A percentile compares a stretch with the other conserved stretches of the same genome.
phyloP scores from a whole-genome alignment of 2,329 filamentous ascomycete genomes.

The Bipolaris zeicola region DNA sequence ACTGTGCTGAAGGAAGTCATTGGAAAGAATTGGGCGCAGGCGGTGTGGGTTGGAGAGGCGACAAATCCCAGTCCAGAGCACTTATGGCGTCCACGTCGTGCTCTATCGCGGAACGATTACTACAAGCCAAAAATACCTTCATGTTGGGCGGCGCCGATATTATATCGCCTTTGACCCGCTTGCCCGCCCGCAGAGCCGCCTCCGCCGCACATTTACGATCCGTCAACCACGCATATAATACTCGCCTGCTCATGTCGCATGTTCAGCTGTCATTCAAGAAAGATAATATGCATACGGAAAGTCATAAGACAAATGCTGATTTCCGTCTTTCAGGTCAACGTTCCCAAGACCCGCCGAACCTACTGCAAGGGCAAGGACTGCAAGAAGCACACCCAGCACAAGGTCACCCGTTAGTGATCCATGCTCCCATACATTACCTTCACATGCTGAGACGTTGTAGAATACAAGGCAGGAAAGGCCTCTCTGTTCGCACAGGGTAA shows the following conservation, averaged over 20 bases:
- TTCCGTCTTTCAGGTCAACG: conserved; percentile 74
- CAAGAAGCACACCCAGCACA: conserved; percentile 59
- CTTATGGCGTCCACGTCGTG: background rate
- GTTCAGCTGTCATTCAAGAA: background rate
- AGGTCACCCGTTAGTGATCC: conserved; percentile 45
- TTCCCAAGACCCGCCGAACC: conserved; percentile 96
- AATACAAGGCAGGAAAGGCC: conserved; percentile 98
- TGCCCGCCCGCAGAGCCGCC: background rate
- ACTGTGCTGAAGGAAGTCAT: background rate
- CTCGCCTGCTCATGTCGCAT: conserved; percentile 17
- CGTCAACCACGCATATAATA: conserved; percentile 1
- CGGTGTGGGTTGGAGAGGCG: background rate
- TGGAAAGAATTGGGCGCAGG: background rate
- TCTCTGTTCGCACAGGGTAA: conserved; percentile 98
- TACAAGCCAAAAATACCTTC: background rate
- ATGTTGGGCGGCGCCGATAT: background rate
- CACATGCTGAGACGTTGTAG: conserved; percentile 39
- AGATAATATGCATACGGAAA: background rate
- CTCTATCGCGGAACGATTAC: too few relatives aligned
- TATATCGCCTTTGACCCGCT: background rate
- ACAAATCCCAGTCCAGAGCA: background rate
- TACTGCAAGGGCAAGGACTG: conserved; percentile 97
- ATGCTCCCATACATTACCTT: conserved; percentile 1
- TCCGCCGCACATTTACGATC: background rate
- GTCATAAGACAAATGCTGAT: conserved; percentile 23